Evolutionary conservation across 805 yeast species (phyloP), one percentile per base, ranked within the genome.

Genomic region (Sungouiozyma intestinalis): DNA sequence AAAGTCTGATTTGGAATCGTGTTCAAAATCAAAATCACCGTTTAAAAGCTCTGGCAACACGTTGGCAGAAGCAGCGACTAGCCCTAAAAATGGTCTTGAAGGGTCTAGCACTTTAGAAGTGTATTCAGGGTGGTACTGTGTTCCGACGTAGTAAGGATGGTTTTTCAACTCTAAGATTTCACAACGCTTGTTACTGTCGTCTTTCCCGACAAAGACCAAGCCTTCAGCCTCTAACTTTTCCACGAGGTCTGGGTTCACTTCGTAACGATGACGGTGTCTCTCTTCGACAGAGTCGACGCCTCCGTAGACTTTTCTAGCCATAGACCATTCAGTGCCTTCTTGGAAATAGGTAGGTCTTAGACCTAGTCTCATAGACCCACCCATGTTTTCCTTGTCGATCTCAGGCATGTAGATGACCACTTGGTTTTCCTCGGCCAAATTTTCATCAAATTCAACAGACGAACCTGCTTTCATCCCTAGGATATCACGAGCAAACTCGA

Each of bases 291-390:
- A 67, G 2, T 69, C 72, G 21, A 72, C 71, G 45, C 75, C 78
- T 44, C 92, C 94, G 62, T 90, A 90, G 42, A 90, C 71, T 65
- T 77, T 74, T 64, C 84, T 78, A 55, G 92, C 76, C 48, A 69
- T 73, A 38, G 85, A 75, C 75, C 79, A 69, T 48, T 81, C 81
- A 38, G 84, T 66, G 48, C 71, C 77, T 15, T 67, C 67, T 55
- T 76, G 79, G 73, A 92, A 92, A 49, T 73, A 76, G 33, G 97
- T 87, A 51, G 88, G 78, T 66, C 96, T 87, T 50, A 86, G 73
- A 54, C 99, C 99, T 53, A 92, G 75, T 72, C 99, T 81, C 99
- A 92, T 92, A 40, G 97, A 90, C 52, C 99, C 99, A 49, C 99
- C 99, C 71, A 92, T 74, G 63, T 85, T 86, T 53, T 83, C 79